phyloP scores from a whole-genome alignment of 108 stramenopile species.

The Stephanodiscus minutulus region DNA sequence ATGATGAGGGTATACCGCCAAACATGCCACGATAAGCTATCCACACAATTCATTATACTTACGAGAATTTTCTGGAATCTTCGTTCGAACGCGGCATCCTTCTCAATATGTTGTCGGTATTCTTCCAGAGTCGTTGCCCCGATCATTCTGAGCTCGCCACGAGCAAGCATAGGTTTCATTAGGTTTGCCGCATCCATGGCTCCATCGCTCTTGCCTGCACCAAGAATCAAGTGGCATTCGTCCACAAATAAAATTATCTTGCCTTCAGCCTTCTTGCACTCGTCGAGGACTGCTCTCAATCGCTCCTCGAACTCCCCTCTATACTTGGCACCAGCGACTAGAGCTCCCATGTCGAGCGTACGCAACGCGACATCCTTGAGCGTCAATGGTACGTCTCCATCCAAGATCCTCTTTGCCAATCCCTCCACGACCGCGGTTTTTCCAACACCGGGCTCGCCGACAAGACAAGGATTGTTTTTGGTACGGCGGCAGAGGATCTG shows the following conservation, averaged over 20 bases:
- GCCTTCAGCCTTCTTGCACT: constrained; percentile 88
- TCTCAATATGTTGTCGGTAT: constrained; percentile 93
- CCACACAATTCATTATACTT: background rate
- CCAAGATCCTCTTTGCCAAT: constrained; percentile 90
- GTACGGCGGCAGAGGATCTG: constrained; percentile 95
- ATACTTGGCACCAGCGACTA: constrained; percentile 97
- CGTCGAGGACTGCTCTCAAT: constrained; percentile 93
- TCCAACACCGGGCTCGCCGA: constrained; percentile 92
- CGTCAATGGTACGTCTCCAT: constrained; percentile 94
- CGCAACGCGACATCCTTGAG: constrained; percentile 84
- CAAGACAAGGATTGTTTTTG: constrained; percentile 95
- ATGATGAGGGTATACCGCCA: background rate
- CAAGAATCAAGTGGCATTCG: constrained; percentile 95
- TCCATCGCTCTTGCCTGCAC: constrained; percentile 92
- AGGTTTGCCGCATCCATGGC: constrained; percentile 98
- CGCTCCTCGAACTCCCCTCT: constrained; percentile 99
- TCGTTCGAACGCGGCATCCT: constrained; percentile 96
- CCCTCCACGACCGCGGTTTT: constrained; percentile 98
- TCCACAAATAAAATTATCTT: constrained; percentile 97
- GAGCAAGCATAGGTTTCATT: constrained; percentile 96
- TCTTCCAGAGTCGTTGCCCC: constrained; percentile 97
- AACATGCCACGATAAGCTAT: background rate
- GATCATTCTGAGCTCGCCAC: constrained; percentile 96
- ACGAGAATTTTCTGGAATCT: constrained; percentile 94
- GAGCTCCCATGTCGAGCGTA: constrained; percentile 94